Evolutionary conservation across 306 rosid genomes (phyloP), one percentile per base, ranked within the genome.

Genomic region (Trifolium repens): DNA sequence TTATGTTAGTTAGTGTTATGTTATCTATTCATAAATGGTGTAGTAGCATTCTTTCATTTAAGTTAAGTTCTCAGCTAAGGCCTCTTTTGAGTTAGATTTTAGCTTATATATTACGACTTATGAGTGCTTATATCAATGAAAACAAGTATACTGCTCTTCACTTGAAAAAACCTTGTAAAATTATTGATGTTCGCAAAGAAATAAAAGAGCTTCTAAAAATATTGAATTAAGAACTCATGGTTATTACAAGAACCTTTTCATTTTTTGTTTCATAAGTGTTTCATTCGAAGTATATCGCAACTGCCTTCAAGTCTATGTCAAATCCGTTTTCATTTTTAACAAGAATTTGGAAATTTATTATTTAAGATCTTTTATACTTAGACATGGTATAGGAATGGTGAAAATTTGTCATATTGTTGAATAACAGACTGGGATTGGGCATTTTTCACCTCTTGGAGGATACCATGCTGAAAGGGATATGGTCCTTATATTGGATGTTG

Each of bases 391-490:
- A 68, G 32, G 49, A 75, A 73, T 57, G 26, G 60, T 81, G 70
- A 27, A 16, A 24, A n/a, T 40, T 74, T 66, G 65, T 78, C 67
- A 68, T 69, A 49, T 57, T 83, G 64, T 74, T 54, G 81, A 73
- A 67, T 64, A 79, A 71, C 83, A 94, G 98, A 94, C 98, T 46
- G 98, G 98, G 69, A 79, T 7, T 4, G 97, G 98, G 9, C 98
- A 94, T 81, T 94, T 94, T 85, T 94, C 98, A 30, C 98, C 98
- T 0, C 75, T 94, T 65, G 97, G 98, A 26, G 97, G 96, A 40
- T 94, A 94, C 74, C 97, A 91, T 77, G 84, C 88, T 39, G 91
- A 78, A 73, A 91, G 84, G 75, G 98, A 94, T 73, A 82, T 94
- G 96, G 93, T 86, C 72, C 96, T 94, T 73, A 81, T 94, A 43